Base-by-base conservation (phyloP, 2,329 filamentous ascomycete genomes). In the Alternaria ethzedia region DNA sequence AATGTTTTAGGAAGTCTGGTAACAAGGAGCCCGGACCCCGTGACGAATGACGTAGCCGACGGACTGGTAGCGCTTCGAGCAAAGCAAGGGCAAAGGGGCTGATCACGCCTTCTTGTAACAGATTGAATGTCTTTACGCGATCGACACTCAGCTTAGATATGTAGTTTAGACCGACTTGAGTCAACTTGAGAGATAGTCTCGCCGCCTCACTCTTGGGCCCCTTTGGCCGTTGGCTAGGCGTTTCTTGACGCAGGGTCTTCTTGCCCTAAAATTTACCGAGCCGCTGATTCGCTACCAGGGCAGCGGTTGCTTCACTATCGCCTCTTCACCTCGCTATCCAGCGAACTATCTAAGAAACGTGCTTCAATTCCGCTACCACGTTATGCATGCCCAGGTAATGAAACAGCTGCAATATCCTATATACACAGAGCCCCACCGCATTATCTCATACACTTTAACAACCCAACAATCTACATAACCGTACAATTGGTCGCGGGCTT, bases 401-500 rank as follows among this genome's bases (percentile, higher is more conserved):
- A 23, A 13, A 23, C 17, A 32, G 17, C 7, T 51, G 28, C 28
- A 21, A 15, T 36, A 32, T 23, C 20, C 21, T 21, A 8, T 36
- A 17, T n/a, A 17, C 13, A 20, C 49, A 32, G 28, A 51, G 21
- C 8, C 28, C 49, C 28, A 36, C 49, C 6, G 47, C 47, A 28
- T 11, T 41, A 41, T 41, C 1, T 43, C 30, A 20, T 20, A 54
- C 10, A 17, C 21, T 25, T 21, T 13, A 5, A 20, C 51, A 54
- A 13, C n/a, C 32, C 32, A 26, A 12, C 51, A 43, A 11, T 43
- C 58, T 46, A 74, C 70, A 74, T 74, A 23, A 71, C 63, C 5
- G 44, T 61, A 54, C 72, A 74, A 44, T 71, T 70, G 12, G 68
- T 69, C 6, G 61, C 65, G 25, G 72, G 68, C 52, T 60, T 67